Conservation (phyloP, 176 grass and related monocot species). For the Ensete glaucum region DNA sequence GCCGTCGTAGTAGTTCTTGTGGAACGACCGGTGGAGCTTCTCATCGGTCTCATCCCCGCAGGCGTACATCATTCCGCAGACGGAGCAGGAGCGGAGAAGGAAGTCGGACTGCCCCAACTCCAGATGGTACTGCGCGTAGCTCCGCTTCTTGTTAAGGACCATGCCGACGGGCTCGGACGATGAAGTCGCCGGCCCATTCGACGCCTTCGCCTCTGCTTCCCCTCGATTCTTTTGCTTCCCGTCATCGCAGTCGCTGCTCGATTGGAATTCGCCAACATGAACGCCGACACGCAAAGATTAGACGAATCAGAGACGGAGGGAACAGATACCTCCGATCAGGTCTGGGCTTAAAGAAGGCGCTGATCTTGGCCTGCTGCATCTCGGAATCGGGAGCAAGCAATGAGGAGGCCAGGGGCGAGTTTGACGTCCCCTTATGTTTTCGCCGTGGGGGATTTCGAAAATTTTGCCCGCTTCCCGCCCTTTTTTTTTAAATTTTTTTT, state of each 20-base stretch:
- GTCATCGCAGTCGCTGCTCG: not conserved
- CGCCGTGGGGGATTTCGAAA: not conserved
- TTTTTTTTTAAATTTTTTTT: not conserved
- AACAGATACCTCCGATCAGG: not conserved
- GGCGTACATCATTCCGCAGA: slow-evolving; percentile 79
- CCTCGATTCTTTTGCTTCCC: not conserved
- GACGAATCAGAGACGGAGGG: not conserved
- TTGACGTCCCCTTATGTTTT: not conserved
- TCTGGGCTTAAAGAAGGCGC: slow-evolving; percentile 47
- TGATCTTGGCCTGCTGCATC: slow-evolving; percentile 51
- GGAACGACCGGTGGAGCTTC: slow-evolving; percentile 64
- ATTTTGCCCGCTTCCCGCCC: not conserved
- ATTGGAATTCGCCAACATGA: not conserved
- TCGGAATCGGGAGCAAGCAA: not conserved
- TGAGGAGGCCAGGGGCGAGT: not conserved
- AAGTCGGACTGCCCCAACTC: slow-evolving; percentile 89
- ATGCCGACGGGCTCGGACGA: slow-evolving; percentile 18
- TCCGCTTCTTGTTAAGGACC: slow-evolving; percentile 59
- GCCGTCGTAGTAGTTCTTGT: slow-evolving; percentile 63
- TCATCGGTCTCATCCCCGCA: slow-evolving; percentile 64
- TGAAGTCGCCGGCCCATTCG: not conserved
- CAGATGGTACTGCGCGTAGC: slow-evolving; percentile 78
- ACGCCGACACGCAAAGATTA: not conserved
- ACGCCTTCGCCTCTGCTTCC: slow-evolving; percentile 14
- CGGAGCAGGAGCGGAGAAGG: slow-evolving; percentile 55